Conservation (phyloP, 148 eudicot genomes). For the Amaranthus cruentus region DNA sequence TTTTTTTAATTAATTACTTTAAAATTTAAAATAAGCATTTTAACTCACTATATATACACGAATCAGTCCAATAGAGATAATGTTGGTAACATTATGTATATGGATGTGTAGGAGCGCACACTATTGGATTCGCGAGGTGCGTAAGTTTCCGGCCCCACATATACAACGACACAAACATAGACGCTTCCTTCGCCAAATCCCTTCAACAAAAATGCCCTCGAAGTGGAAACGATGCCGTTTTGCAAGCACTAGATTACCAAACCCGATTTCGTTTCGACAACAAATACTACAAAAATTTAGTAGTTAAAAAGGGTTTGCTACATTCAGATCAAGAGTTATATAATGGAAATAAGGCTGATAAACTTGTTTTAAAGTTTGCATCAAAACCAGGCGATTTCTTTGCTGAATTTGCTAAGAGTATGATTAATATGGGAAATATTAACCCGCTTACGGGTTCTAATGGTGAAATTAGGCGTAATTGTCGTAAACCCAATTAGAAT, state of each 20-base stretch:
- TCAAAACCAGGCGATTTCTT: constrained; percentile 28
- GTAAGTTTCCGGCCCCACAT: constrained; percentile 41
- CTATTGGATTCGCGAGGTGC: constrained; percentile 75
- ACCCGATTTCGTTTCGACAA: constrained; percentile 41
- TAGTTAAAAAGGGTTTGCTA: constrained; percentile 48
- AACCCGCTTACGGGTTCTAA: constrained; percentile 54
- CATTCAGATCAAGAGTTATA: constrained; percentile 80
- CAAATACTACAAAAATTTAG: constrained; percentile 49
- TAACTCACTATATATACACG: no score
- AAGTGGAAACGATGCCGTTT: constrained; percentile 40
- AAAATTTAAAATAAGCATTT: no score
- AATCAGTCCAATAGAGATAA: no score
- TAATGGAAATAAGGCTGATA: constrained; percentile 49
- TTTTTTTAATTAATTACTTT: no score
- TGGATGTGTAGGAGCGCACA: constrained; percentile 46
- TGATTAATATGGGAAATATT: constrained; percentile 65
- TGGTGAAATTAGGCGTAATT: constrained; percentile 59
- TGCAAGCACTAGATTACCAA: constrained; percentile 45
- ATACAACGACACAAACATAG: constrained; percentile 63
- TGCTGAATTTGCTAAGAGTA: constrained; percentile 46
- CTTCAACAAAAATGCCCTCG: constrained; percentile 43
- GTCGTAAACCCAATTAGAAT: constrained; percentile 42
- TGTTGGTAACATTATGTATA: no score
- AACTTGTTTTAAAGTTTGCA: constrained; percentile 37
- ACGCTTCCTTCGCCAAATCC: constrained; percentile 40